Base-by-base conservation (phyloP, 176 grass and related monocot species). In the Rhipidocladum racemiflorum region DNA sequence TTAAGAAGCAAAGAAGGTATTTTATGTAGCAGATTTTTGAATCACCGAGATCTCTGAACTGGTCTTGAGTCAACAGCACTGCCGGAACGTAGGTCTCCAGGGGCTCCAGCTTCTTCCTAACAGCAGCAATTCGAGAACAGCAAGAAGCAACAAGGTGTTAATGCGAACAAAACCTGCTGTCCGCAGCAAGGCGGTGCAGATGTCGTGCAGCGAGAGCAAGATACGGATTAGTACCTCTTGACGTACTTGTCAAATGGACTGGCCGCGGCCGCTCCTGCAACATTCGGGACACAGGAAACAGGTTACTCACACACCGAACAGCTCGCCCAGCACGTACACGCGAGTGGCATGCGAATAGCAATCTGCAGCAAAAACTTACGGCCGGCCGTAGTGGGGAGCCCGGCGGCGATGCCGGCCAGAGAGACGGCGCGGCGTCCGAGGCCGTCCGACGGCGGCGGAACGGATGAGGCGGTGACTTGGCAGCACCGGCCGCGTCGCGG, bases 51-150 rank as follows among this genome's bases (percentile, higher is more conserved):
- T 94, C 90, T 67, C 90, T 78, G 71, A 97, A 92, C 38, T 97
- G 95, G 38, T 89, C 92, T 40, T 82, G 88, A n/a, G 90, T 92
- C 63, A 97, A 86, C 44, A 97, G 75, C 29, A 97, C 92, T 16
- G 92, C 90, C 9, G 95, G 95, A 40, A 92, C 88, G 48, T 97
- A 97, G 56, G 86, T 73, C 72, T 94, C 95, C 53, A 97, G 29
- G 4, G 95, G 95, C 81, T 97, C 94, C 81, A 97, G 72, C 84
- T 92, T 97, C 89, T 97, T 97, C 88, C 95, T 97, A 46, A 27
- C 77, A 78, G 10, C 9, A 57, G 6, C 49, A 72, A 62, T 70
- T 87, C 34, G 67, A 8, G n/a, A 75, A 13, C 66, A 53, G 20
- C 66, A 29, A n/a, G 42, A 62, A 61, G 16, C 53, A 51, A 27